Percentiles rank a stretch among this genome's conserved stretches.
Evolutionary conservation across 2,329 filamentous ascomycete species (phyloP).

Genomic region (Paraphoma chrysanthemicola): DNA sequence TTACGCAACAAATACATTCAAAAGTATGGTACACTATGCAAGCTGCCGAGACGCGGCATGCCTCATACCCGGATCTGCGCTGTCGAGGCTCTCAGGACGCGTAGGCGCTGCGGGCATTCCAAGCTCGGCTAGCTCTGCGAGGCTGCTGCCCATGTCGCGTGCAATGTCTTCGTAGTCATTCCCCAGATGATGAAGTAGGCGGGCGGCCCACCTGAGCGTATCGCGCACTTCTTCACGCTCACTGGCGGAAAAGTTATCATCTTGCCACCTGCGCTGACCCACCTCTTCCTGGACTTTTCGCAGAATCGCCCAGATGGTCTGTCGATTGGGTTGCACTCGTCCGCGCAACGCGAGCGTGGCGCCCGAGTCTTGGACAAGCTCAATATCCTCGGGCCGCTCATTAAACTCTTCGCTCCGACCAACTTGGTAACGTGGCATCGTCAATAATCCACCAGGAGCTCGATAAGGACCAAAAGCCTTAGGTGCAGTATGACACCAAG

Average conservation of each 20-base stretch:
- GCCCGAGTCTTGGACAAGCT: slow-evolving; percentile 35
- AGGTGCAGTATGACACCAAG: slow-evolving; percentile 49
- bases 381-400: slow-evolving; percentile 36
- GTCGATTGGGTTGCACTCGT: slow-evolving; percentile 38
- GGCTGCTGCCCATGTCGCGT: slow-evolving; percentile 37
- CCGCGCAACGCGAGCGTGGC: slow-evolving; percentile 36
- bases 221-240: slow-evolving; percentile 28
- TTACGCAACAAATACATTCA: slow-evolving; percentile 29
- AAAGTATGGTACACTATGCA: slow-evolving; percentile 17
- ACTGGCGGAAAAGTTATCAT: slow-evolving; percentile 14
- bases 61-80: slow-evolving; percentile 11
- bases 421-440: slow-evolving; percentile 36
- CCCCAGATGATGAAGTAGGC: slow-evolving; percentile 39
- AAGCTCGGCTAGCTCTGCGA: slow-evolving; percentile 39
- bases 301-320: slow-evolving; percentile 42
- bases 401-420: slow-evolving; percentile 31
- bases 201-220: slow-evolving; percentile 41
- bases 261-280: slow-evolving; percentile 20
- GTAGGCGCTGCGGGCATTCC: slow-evolving; percentile 28
- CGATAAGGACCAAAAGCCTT: slow-evolving; percentile 30
- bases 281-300: slow-evolving; percentile 43
- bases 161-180: slow-evolving; percentile 42
- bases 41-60: slow-evolving; percentile 21
- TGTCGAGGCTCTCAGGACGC: slow-evolving; percentile 13
- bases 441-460: slow-evolving; percentile 42